A percentile compares a stretch with the other conserved stretches of the same genome.
phyloP scores from a whole-genome alignment of 1,284 basidiomycete genomes.

The Polyporus tsugae region DNA sequence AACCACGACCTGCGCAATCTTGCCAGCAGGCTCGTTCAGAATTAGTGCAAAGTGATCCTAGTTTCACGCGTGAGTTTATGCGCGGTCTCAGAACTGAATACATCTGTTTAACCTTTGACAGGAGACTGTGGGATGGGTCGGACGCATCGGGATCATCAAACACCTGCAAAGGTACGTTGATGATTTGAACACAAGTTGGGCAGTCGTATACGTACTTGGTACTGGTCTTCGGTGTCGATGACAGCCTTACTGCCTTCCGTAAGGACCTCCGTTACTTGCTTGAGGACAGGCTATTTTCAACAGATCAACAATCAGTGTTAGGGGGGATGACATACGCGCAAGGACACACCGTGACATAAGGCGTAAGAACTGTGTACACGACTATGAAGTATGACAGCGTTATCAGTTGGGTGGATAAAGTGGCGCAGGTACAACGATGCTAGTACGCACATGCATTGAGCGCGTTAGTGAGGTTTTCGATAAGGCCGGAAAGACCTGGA shows the following conservation, averaged over 20 bases:
- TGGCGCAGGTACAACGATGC: not conserved
- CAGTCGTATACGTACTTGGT: conserved; percentile 49
- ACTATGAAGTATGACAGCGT: conserved; percentile 44
- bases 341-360: conserved; percentile 55
- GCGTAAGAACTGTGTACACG: conserved; percentile 78
- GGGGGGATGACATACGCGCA: not conserved
- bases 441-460: conserved; percentile 65
- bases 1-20: conserved; percentile 75
- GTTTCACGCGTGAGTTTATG: not conserved
- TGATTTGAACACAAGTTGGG: not conserved
- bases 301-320: not conserved
- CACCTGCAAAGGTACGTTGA: conserved; percentile 47
- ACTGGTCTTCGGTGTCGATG: conserved; percentile 77
- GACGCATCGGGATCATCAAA: conserved; percentile 77
- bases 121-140: conserved; percentile 76
- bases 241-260: conserved; percentile 73
- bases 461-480: conserved; percentile 71
- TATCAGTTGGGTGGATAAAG: conserved; percentile 18
- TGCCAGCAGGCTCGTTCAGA: conserved; percentile 76
- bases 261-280: conserved; percentile 65
- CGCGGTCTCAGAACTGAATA: no score
- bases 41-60: conserved; percentile 72
- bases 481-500: conserved; percentile 73
- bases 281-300: conserved; percentile 59
- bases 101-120: conserved; percentile 58